phyloP scores from a whole-genome alignment of 2,329 filamentous ascomycete species.

The Dactylella cylindrospora region DNA sequence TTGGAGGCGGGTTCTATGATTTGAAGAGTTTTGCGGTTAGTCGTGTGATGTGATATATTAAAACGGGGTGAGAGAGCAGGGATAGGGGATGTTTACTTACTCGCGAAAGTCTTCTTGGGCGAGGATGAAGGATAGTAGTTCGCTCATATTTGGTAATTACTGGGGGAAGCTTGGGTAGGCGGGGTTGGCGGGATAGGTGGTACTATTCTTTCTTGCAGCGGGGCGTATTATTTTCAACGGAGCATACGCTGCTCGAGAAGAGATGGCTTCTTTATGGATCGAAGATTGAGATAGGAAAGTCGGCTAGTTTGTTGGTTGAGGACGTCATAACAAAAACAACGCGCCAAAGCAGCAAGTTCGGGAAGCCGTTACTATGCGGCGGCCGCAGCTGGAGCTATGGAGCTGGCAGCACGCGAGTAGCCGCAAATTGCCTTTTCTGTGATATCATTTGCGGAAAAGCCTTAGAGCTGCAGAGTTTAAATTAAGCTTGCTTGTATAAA shows the following conservation, averaged over 20 bases:
- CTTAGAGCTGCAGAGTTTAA: too few relatives aligned
- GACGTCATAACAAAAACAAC: conserved; percentile 26
- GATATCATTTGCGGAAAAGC: too few relatives aligned
- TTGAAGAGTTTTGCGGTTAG: conserved; percentile 2
- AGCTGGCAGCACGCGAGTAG: too few relatives aligned
- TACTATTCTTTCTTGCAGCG: too few relatives aligned
- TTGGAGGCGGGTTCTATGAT: conserved; percentile 69
- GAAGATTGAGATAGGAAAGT: neutral
- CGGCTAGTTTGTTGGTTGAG: neutral
- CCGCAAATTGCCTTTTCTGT: too few relatives aligned
- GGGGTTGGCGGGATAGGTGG: neutral
- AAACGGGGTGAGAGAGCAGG: neutral
- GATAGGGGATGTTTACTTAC: conserved; percentile 51
- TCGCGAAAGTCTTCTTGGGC: conserved; percentile 54
- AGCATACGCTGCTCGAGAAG: neutral
- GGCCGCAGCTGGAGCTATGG: neutral
- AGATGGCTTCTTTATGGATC: neutral
- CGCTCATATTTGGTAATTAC: conserved; percentile 36
- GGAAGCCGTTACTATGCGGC: neutral
- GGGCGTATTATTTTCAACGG: too few relatives aligned
- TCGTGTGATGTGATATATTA: conserved; percentile 8
- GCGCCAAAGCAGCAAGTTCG: conserved; percentile 3
- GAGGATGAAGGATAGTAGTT: conserved; percentile 52
- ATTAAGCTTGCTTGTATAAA: too few relatives aligned
- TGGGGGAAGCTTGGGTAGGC: neutral